Evolutionary conservation across 2,329 filamentous ascomycete genomes (phyloP).

Genomic region (Cordyceps cateniannulata): DNA sequence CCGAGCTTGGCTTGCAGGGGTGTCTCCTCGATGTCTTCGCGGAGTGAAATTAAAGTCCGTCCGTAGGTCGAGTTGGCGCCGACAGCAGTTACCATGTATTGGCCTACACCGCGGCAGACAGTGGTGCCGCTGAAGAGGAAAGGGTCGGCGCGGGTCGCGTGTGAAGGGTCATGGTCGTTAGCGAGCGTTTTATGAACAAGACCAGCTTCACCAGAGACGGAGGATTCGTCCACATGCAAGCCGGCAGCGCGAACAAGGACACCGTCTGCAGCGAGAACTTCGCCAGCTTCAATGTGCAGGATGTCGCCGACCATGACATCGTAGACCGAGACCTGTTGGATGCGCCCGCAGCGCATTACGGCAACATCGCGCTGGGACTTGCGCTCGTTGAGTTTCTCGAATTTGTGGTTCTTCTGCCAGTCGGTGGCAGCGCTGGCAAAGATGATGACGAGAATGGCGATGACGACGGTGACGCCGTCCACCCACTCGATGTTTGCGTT

Average conservation of each 20-base stretch:
- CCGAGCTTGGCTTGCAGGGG: constrained; percentile 74
- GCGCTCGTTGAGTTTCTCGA: constrained; percentile 73
- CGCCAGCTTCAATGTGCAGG: constrained; percentile 65
- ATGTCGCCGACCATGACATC: constrained; percentile 70
- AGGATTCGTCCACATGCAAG: constrained; percentile 59
- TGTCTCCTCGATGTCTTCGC: constrained; percentile 70
- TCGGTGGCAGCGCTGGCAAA: constrained; percentile 73
- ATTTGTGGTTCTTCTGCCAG: constrained; percentile 76
- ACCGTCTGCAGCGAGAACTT: constrained; percentile 67
- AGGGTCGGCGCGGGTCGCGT: constrained; percentile 54
- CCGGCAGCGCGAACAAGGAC: constrained; percentile 60
- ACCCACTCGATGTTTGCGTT: constrained; percentile 67
- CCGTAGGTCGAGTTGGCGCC: constrained; percentile 70
- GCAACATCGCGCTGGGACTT: constrained; percentile 72
- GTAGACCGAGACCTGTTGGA: constrained; percentile 61
- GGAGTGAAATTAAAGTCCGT: constrained; percentile 71
- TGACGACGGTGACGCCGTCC: constrained; percentile 72
- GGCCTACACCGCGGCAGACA: constrained; percentile 68
- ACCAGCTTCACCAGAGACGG: constrained; percentile 57
- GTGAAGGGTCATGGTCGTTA: constrained; percentile 52
- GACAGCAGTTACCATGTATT: constrained; percentile 68
- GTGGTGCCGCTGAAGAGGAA: constrained; percentile 78
- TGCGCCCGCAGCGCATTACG: constrained; percentile 67
- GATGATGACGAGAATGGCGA: constrained; percentile 70
- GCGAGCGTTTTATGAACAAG: constrained; percentile 57